These are phyloP conservation scores for Penicillium sp. DNA, from an alignment of 2,329 filamentous ascomycete genomes.

Conservation along the genomic window DNA sequence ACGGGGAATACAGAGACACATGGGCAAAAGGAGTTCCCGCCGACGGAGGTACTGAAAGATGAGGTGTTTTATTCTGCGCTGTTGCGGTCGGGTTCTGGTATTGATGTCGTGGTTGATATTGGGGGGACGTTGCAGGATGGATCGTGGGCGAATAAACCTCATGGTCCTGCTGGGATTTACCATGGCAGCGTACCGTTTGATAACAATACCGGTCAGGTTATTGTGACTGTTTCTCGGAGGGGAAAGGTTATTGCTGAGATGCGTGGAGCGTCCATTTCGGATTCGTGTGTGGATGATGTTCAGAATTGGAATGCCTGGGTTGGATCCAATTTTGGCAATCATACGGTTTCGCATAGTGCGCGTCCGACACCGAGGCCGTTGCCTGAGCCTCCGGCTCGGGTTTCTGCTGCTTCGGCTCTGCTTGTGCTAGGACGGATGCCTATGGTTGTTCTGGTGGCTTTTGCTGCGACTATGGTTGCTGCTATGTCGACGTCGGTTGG, in stretches of 20 bases:
- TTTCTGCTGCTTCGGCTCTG: conserved; percentile 4
- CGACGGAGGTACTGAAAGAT: conserved; percentile 3
- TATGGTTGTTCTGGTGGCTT: conserved; percentile 1
- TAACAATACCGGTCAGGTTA: conserved; percentile 2
- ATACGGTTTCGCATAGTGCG: neutral
- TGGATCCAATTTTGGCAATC: conserved; percentile 4
- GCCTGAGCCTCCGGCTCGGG: neutral
- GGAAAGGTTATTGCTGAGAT: conserved; percentile 4
- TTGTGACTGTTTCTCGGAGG: conserved; percentile 5
- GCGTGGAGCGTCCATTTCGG: conserved; percentile 2
- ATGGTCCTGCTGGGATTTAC: neutral
- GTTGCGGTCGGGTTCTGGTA: neutral
- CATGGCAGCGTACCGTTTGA: conserved; percentile 8
- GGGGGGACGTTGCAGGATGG: neutral
- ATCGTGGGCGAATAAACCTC: conserved; percentile 2
- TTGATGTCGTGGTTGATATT: conserved; percentile 2
- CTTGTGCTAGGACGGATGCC: neutral
- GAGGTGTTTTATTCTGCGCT: conserved; percentile 6
- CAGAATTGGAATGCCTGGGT: conserved; percentile 12
- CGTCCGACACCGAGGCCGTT: neutral
- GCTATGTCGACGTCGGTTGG: neutral
- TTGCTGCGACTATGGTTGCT: conserved; percentile 8
- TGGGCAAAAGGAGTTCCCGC: neutral
- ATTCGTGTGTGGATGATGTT: neutral
- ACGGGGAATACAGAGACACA: conserved; percentile 7